Evolutionary conservation across 2,329 filamentous ascomycete genomes (phyloP).

Genomic region (Fusarium denticulatum): DNA sequence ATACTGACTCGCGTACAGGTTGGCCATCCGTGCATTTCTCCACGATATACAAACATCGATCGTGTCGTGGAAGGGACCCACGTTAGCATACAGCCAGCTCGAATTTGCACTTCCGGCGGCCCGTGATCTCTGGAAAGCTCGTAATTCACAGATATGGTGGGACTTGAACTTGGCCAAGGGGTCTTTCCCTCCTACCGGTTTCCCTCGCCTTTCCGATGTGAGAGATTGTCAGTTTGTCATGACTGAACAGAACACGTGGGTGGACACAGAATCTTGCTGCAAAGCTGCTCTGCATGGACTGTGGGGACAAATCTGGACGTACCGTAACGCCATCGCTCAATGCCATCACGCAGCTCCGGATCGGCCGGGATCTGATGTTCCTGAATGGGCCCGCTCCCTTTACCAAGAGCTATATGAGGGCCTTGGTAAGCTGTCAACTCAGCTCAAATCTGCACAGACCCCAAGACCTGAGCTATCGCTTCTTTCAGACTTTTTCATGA

Average conservation of each 20-base stretch:
- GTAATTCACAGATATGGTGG: slow-evolving; percentile 31
- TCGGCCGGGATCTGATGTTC: slow-evolving; percentile 10
- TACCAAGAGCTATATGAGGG: slow-evolving; percentile 37
- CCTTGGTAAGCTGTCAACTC: slow-evolving; percentile 29
- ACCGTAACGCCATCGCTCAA: slow-evolving; percentile 35
- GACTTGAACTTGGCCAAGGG: slow-evolving; percentile 29
- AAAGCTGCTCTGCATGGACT: slow-evolving; percentile 33
- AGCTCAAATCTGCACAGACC: slow-evolving; percentile 11
- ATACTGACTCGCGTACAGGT: slow-evolving; percentile 28
- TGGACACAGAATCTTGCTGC: slow-evolving; percentile 34
- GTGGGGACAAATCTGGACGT: slow-evolving; percentile 42
- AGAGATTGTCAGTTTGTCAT: slow-evolving; percentile 27
- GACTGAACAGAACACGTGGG: slow-evolving; percentile 26
- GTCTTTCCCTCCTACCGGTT: slow-evolving; percentile 1
- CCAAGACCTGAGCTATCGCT: slow-evolving; percentile 25
- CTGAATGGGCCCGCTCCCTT: slow-evolving; percentile 33
- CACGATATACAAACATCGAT: slow-evolving; percentile 40
- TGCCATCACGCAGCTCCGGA: slow-evolving; percentile 2
- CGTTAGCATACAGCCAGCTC: slow-evolving; percentile 39
- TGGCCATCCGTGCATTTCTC: slow-evolving; percentile 38
- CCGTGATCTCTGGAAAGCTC: slow-evolving; percentile 37
- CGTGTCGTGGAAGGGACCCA: slow-evolving; percentile 32
- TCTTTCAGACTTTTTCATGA: slow-evolving; percentile 41
- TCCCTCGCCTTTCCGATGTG: slow-evolving; percentile 33
- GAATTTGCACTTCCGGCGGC: slow-evolving; percentile 34